phyloP scores from a whole-genome alignment of 2,329 filamentous ascomycete genomes.

The Beauveria brongniartii region DNA sequence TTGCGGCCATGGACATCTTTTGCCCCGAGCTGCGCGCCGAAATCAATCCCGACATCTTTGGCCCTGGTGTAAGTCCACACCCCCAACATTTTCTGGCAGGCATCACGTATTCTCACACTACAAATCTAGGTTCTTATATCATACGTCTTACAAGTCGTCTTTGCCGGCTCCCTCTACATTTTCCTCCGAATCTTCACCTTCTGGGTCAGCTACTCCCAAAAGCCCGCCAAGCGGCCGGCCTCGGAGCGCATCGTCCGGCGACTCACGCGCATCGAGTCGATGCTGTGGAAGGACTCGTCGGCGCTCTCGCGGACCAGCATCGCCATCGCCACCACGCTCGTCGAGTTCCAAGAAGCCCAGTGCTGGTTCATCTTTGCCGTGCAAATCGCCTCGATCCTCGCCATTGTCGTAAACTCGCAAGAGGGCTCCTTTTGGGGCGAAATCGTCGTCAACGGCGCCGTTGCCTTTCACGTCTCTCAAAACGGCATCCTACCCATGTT shows the following conservation, averaged over 20 bases:
- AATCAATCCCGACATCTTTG: constrained; percentile 32
- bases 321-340: constrained; percentile 31
- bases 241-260: constrained; percentile 20
- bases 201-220: constrained; percentile 26
- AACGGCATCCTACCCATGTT: constrained; percentile 32
- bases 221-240: constrained; percentile 15
- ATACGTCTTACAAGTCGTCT: constrained; percentile 30
- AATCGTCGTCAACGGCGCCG: constrained; percentile 29
- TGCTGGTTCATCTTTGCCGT: constrained; percentile 33
- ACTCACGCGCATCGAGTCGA: constrained; percentile 27
- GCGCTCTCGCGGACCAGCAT: constrained; percentile 30
- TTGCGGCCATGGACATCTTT: constrained; percentile 27
- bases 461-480: constrained; percentile 29
- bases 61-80: constrained; percentile 26
- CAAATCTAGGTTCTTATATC: constrained; percentile 28
- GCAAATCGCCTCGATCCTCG: constrained; percentile 32
- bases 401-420: constrained; percentile 32
- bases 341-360: constrained; percentile 33
- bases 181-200: constrained; percentile 28
- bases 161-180: constrained; percentile 26
- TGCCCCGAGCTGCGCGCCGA: constrained; percentile 28
- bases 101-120: not conserved
- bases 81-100: not conserved
- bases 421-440: constrained; percentile 33
- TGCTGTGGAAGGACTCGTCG: constrained; percentile 29